Percentiles rank a stretch among this genome's conserved stretches.
phyloP scores from a whole-genome alignment of 1,284 basidiomycete genomes.

The Tylopilus microsporus region DNA sequence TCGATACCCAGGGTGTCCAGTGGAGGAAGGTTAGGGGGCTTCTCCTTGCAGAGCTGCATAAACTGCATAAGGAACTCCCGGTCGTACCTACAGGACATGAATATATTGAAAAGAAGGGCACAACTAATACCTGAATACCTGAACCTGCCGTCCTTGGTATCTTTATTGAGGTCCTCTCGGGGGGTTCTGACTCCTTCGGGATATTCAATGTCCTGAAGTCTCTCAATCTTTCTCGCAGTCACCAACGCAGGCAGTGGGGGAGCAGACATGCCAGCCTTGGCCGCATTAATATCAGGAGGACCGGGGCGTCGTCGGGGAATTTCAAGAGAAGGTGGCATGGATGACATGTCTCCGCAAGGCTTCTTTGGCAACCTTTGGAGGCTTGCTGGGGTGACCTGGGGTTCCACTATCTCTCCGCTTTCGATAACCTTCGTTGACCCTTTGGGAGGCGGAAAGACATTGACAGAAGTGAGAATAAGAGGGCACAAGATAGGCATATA shows the following conservation, averaged over 20 bases:
- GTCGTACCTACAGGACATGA: slow-evolving; percentile 69
- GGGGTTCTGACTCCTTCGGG: slow-evolving; percentile 84
- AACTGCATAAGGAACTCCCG: slow-evolving; percentile 98
- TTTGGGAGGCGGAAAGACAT: too few species aligned
- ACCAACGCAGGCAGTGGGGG: slow-evolving; percentile 51
- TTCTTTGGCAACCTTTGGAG: slow-evolving; percentile 44
- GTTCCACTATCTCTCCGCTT: slow-evolving; percentile 31
- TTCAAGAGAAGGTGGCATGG: slow-evolving; percentile 35
- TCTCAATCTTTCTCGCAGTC: slow-evolving; percentile 72
- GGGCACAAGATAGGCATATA: too few species aligned
- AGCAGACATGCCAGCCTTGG: slow-evolving; percentile 36
- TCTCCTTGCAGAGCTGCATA: slow-evolving; percentile 92
- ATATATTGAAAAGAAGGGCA: slow-evolving; percentile 2
- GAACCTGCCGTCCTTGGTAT: slow-evolving; percentile 88
- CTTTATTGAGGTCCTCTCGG: slow-evolving; percentile 77
- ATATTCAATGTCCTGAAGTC: slow-evolving; percentile 77
- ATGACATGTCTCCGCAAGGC: slow-evolving; percentile 42
- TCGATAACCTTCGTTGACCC: slow-evolving; percentile 29
- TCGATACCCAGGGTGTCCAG: slow-evolving; percentile 90
- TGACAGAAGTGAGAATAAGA: too few species aligned
- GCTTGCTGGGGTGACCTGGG: slow-evolving; percentile 33
- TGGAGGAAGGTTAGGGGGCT: slow-evolving; percentile 84
- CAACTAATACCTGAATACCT: slow-evolving; percentile 44
- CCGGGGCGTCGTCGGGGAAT: slow-evolving; percentile 56
- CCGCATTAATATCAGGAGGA: slow-evolving; percentile 59